Base-by-base conservation (phyloP, 495 filamentous ascomycete species). In the Trichoderma asperelloides region DNA sequence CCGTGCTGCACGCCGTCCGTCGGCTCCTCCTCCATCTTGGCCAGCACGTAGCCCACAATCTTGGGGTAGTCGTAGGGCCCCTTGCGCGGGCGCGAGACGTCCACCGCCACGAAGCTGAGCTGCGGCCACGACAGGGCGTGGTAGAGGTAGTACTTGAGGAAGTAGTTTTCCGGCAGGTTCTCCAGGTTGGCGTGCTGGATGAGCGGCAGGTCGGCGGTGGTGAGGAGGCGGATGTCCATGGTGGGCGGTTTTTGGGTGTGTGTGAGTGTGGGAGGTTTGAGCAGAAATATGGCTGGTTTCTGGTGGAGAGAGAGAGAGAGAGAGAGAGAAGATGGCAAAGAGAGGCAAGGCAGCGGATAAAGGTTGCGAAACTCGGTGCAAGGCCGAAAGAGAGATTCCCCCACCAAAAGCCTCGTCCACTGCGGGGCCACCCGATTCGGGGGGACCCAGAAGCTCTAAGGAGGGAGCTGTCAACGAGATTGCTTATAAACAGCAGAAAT, bases 111-210 rank as follows among this genome's bases (percentile, higher is more conserved):
- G 78, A 92, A 98, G 72, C 89, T 93, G 64, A 98, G 87, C 76
- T 97, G 94, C 11, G 95, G 95, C 95, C 95, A 98, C 64, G 92
- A 95, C 65, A 97, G 86, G 8, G 95, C 95, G 79, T 98, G 95
- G 86, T 98, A 98, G 72, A 98, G 90, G 85, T 98, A 98, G 85
- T 98, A 98, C 86, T 98, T 98, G 79, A 96, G 87, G 79, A 97
- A 98, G 85, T 98, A 98, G 84, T 98, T 98, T 80, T 98, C 95
- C 71, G 95, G 95, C 37, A 98, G 85, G 81, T 98, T 98, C 74
- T 96, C 96, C 77, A 98, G 92, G 82, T 98, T 98, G 71, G 95
- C 92, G 78, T 93, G 91, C 82, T 98, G 95, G 73, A 98, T 94
- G 71, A 96, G 88, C 57, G 91, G 95, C 71, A 97, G 94, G 80